Conservation (phyloP, 140 eudicot genomes). For the Ambrosia hybrid region DNA sequence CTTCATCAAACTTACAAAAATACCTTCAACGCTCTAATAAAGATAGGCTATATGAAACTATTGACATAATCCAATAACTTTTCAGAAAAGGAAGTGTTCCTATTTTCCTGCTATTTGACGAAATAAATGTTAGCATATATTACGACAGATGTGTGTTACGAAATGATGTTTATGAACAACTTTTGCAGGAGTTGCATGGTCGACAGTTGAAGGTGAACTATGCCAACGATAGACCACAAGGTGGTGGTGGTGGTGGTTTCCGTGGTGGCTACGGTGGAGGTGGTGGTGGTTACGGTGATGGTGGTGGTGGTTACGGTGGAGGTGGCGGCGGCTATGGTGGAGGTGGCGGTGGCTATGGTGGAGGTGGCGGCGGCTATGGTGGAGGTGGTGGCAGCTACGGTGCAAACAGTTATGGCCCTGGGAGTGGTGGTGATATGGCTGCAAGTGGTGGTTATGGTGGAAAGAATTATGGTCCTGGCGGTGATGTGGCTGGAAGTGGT, state of each 20-base stretch:
- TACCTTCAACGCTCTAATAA: neutral
- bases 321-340: conserved; percentile 24
- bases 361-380: conserved; percentile 18
- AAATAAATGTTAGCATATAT: neutral
- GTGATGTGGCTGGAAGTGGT: conserved; percentile 37
- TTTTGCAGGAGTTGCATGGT: conserved; percentile 72
- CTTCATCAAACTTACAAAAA: neutral
- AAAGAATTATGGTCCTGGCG: conserved; percentile 24
- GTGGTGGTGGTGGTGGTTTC: conserved; percentile 37
- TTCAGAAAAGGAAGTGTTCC: neutral
- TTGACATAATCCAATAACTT: neutral
- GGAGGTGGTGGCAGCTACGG: conserved; percentile 17
- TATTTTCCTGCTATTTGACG: neutral
- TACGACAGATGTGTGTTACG: neutral
- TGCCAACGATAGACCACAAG: conserved; percentile 71
- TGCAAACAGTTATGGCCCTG: conserved; percentile 26
- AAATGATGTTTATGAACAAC: neutral
- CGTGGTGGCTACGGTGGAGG: conserved; percentile 23
- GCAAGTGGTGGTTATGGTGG: conserved; percentile 27
- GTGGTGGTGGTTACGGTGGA: conserved; percentile 33
- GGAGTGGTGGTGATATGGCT: conserved; percentile 33
- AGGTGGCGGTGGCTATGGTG: conserved; percentile 22
- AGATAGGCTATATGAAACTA: neutral
- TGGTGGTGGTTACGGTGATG: conserved; percentile 24
- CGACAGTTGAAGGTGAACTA: conserved; percentile 63